phyloP scores from a whole-genome alignment of 257 asterid genomes.

The Rauvolfia tetraphylla region DNA sequence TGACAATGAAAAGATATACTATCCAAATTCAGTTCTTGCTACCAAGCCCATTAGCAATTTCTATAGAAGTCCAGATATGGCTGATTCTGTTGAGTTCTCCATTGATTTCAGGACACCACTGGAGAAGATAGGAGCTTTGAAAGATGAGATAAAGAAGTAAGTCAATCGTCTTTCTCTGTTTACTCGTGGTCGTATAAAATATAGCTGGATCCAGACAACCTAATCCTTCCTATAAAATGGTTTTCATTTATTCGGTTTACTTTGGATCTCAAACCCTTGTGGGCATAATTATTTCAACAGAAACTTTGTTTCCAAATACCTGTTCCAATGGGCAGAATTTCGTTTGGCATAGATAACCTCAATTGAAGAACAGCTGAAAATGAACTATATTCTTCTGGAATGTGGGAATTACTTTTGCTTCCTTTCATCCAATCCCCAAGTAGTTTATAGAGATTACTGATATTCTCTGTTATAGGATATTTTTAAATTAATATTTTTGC shows the following conservation, averaged over 20 bases:
- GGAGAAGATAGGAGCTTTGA: constrained; percentile 67
- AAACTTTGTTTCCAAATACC: background rate
- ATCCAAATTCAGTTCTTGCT: constrained; percentile 78
- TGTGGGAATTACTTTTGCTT: background rate
- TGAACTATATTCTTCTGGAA: background rate
- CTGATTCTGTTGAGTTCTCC: constrained; percentile 66
- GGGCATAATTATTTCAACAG: background rate
- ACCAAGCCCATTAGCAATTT: constrained; percentile 80
- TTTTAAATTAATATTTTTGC: background rate
- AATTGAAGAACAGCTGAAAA: background rate
- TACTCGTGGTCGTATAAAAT: background rate
- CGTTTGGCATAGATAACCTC: background rate
- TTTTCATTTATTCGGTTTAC: background rate
- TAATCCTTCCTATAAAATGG: background rate
- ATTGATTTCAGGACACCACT: constrained; percentile 70
- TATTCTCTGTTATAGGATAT: background rate
- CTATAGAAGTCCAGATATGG: constrained; percentile 93
- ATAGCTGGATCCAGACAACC: background rate
- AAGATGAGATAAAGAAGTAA: constrained; percentile 63
- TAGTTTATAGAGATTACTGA: background rate
- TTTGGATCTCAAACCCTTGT: background rate
- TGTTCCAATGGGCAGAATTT: background rate
- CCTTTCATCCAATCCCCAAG: background rate
- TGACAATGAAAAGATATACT: constrained; percentile 66
- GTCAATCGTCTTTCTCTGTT: constrained; percentile 13